These are phyloP conservation scores for Pichia occidentalis DNA, from an alignment of 805 yeast species.

Conservation along the genomic window DNA sequence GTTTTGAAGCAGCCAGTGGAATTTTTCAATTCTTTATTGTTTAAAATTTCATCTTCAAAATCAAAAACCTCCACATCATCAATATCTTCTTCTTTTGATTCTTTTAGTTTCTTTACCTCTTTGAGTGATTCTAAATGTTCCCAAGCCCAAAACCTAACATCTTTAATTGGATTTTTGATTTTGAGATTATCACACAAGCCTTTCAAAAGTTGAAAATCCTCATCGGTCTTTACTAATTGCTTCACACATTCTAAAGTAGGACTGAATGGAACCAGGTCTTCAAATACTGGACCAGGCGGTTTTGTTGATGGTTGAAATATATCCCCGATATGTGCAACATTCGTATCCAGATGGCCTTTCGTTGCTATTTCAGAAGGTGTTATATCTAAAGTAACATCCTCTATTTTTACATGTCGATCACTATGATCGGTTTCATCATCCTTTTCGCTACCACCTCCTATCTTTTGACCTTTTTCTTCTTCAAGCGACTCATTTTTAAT, in stretches of 20 bases:
- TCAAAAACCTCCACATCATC: conserved; percentile 25
- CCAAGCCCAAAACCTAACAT: conserved; percentile 64
- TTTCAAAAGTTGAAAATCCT: conserved; percentile 55
- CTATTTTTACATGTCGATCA: conserved; percentile 22
- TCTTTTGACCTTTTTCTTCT: conserved; percentile 19
- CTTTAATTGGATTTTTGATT: conserved; percentile 22
- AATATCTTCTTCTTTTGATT: conserved; percentile 19
- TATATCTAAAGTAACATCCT: conserved; percentile 17
- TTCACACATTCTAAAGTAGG: conserved; percentile 47
- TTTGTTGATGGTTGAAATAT: conserved; percentile 46
- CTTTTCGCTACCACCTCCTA: conserved; percentile 17
- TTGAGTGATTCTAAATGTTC: conserved; percentile 29
- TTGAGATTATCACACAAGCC: conserved; percentile 33
- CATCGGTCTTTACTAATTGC: conserved; percentile 58
- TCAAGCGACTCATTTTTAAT: too few species aligned
- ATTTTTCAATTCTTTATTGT: conserved; percentile 31
- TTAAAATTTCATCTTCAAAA: conserved; percentile 25
- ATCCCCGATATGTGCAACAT: conserved; percentile 19
- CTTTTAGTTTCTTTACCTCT: conserved; percentile 25
- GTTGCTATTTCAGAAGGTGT: conserved; percentile 27
- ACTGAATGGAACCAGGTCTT: conserved; percentile 33
- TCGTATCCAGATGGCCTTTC: conserved; percentile 14
- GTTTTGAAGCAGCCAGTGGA: conserved; percentile 59
- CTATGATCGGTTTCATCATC: conserved; percentile 17
- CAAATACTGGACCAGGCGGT: conserved; percentile 49